A percentile compares a stretch with the other conserved stretches of the same genome.
Evolutionary conservation across 106 monocot species (phyloP).

Genomic region (Iris macrosiphon): DNA sequence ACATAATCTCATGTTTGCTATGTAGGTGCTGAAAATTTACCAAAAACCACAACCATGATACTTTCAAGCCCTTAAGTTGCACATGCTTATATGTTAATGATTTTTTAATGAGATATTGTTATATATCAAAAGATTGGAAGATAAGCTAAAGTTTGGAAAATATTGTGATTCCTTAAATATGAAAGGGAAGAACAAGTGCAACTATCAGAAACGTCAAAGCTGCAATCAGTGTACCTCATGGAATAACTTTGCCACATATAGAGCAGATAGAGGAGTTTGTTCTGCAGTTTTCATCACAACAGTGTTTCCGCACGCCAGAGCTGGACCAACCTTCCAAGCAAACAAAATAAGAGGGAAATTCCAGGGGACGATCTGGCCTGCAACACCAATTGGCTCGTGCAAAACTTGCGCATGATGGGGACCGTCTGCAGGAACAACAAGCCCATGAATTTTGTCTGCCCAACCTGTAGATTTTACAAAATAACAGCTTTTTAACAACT

Average conservation of each 20-base stretch:
- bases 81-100: too few species aligned
- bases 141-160: too few species aligned
- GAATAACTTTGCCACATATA: constrained; percentile 44
- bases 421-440: constrained; percentile 71
- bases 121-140: too few species aligned
- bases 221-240: constrained; percentile 45
- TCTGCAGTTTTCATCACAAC: constrained; percentile 77
- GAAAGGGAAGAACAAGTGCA: neutral
- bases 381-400: constrained; percentile 79
- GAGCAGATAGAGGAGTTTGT: constrained; percentile 79
- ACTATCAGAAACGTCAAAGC: neutral
- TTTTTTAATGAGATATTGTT: too few species aligned
- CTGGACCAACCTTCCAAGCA: constrained; percentile 93
- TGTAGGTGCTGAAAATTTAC: too few species aligned
- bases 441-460: constrained; percentile 88
- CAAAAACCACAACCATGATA: too few species aligned
- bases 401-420: constrained; percentile 82
- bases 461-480: constrained; percentile 45
- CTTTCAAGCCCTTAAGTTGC: too few species aligned
- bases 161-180: neutral
- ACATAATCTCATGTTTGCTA: too few species aligned
- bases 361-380: constrained; percentile 88
- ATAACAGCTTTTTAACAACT: neutral
- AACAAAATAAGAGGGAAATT: constrained; percentile 86
- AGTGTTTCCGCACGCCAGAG: constrained; percentile 76